Evolutionary conservation across 306 rosid genomes (phyloP).

Genomic region (Delonix regia): DNA sequence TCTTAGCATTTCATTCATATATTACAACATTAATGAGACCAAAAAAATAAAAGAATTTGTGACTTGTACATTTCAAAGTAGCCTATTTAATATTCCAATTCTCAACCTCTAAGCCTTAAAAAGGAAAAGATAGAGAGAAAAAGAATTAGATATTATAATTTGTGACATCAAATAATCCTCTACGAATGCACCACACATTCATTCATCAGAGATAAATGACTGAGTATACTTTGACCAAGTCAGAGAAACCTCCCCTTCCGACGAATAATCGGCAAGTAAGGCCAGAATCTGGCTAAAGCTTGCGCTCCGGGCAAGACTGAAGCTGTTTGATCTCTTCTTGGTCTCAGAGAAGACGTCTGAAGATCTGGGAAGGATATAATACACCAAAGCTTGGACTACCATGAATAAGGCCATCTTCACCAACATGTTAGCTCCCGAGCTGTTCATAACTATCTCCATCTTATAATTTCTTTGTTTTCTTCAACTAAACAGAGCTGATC

Average conservation of each 20-base stretch:
- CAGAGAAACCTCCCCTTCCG: constrained; percentile 54
- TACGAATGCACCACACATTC: too few species aligned
- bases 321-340: constrained; percentile 38
- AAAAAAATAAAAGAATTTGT: too few species aligned
- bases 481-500: neutral
- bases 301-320: constrained; percentile 48
- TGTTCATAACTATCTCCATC: constrained; percentile 23
- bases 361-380: constrained; percentile 58
- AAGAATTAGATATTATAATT: too few species aligned
- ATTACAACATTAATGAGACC: neutral
- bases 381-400: constrained; percentile 51
- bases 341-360: constrained; percentile 51
- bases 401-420: constrained; percentile 47
- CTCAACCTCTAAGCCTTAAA: too few species aligned
- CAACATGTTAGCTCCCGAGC: constrained; percentile 32
- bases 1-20: neutral
- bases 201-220: constrained; percentile 11
- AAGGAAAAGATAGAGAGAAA: neutral
- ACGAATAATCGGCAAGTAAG: constrained; percentile 48
- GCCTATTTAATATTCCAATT: neutral
- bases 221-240: constrained; percentile 14
- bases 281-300: constrained; percentile 53
- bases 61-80: too few species aligned
- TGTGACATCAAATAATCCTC: too few species aligned
- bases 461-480: neutral